Conservation (phyloP, 352 stramenopile species). For the Pythium dissimile region DNA sequence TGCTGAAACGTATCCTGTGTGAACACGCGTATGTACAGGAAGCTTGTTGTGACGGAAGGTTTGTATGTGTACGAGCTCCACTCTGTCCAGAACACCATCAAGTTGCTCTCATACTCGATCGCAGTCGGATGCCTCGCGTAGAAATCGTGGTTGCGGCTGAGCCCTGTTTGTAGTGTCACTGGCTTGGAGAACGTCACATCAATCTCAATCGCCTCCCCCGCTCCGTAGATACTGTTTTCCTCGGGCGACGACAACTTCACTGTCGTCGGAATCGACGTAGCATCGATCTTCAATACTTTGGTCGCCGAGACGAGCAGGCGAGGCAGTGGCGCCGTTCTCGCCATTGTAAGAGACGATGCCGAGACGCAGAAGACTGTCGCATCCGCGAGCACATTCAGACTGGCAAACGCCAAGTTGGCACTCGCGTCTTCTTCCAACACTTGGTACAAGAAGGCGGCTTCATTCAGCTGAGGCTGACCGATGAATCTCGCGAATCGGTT, state of each 20-base stretch:
- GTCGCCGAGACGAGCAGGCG: constrained; percentile 30
- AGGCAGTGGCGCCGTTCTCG: constrained; percentile 28
- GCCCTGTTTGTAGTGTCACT: constrained; percentile 51
- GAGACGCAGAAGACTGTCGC: constrained; percentile 45
- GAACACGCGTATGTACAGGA: constrained; percentile 56
- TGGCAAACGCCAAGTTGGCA: constrained; percentile 51
- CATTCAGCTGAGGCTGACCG: constrained; percentile 35
- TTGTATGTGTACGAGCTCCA: constrained; percentile 29
- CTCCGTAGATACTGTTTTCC: constrained; percentile 42
- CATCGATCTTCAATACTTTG: constrained; percentile 40
- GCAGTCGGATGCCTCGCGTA: constrained; percentile 40
- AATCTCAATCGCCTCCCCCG: constrained; percentile 65
- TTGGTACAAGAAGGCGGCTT: constrained; percentile 66
- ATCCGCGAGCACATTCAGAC: constrained; percentile 30
- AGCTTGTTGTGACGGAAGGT: constrained; percentile 30
- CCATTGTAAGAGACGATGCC: constrained; percentile 35
- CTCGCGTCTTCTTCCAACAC: constrained; percentile 53
- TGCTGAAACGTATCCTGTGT: constrained; percentile 32
- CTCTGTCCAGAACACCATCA: constrained; percentile 74
- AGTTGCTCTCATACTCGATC: constrained; percentile 33
- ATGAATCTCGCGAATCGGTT: constrained; percentile 50
- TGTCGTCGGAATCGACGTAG: constrained; percentile 50
- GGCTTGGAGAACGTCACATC: constrained; percentile 64
- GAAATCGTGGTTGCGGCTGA: constrained; percentile 59
- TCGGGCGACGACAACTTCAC: constrained; percentile 56